phyloP scores from a whole-genome alignment of 2,329 filamentous ascomycete genomes.

The Ceratocystis colombiana region DNA sequence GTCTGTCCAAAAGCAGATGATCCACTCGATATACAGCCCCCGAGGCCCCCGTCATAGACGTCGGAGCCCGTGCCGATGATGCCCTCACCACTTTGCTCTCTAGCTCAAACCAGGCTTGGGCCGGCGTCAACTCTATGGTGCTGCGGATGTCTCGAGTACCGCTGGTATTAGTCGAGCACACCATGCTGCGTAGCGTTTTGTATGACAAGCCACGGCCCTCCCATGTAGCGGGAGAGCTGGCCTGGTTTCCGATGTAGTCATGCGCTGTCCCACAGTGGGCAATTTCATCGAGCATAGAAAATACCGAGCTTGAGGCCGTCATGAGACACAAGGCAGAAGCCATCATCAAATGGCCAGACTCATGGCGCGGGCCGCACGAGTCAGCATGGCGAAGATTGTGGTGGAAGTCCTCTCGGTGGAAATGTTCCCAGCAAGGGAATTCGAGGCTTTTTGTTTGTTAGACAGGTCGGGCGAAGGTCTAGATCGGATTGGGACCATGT shows the following conservation, averaged over 20 bases:
- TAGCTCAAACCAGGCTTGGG: constrained; percentile 25
- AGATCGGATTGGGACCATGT: neutral
- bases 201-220: constrained; percentile 21
- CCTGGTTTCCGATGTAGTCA: constrained; percentile 13
- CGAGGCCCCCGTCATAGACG: neutral
- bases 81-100: constrained; percentile 15
- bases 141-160: neutral
- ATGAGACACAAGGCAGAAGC: constrained; percentile 23
- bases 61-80: neutral
- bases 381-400: neutral
- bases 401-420: constrained; percentile 22
- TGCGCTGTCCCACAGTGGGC: constrained; percentile 15
- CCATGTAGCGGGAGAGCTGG: constrained; percentile 17
- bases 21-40: constrained; percentile 1
- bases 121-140: constrained; percentile 22
- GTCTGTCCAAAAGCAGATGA: constrained; percentile 14
- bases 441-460: constrained; percentile 19
- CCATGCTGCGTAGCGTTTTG: constrained; percentile 21
- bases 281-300: constrained; percentile 21
- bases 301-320: constrained; percentile 17
- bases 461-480: neutral
- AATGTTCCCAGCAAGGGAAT: constrained; percentile 22
- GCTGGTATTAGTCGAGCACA: neutral
- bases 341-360: constrained; percentile 24
- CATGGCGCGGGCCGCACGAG: neutral